These are phyloP conservation scores for Botrytis fragariae DNA, from an alignment of 2,329 filamentous ascomycete species.

Conservation along the genomic window DNA sequence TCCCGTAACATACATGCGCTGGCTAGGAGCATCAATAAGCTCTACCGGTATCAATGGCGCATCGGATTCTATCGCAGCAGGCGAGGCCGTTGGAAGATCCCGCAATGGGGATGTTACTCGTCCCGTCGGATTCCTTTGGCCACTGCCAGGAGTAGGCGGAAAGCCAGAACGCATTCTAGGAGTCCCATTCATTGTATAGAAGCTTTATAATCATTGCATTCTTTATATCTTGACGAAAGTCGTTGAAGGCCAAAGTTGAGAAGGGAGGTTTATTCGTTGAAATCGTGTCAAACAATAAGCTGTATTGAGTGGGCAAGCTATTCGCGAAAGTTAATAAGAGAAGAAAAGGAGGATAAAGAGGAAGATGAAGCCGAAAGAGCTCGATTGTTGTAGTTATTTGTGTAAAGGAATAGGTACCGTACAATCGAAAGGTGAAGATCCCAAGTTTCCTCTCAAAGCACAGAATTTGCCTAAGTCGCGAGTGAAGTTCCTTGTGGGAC, in stretches of 20 bases:
- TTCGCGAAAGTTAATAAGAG: neutral
- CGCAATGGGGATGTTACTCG: conserved; percentile 33
- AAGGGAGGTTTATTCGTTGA: neutral
- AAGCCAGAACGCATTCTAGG: conserved; percentile 80
- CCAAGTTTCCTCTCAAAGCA: neutral
- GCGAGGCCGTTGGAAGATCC: conserved; percentile 28
- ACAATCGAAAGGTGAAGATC: neutral
- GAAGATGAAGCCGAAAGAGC: neutral
- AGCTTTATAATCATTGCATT: conserved; percentile 13
- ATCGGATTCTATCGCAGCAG: conserved; percentile 25
- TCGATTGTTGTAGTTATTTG: neutral
- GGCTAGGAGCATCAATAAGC: conserved; percentile 83
- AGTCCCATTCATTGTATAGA: conserved; percentile 60
- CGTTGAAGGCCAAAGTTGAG: conserved; percentile 6
- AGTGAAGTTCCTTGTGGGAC: conserved; percentile 1
- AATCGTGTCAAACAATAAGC: neutral
- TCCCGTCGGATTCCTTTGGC: conserved; percentile 39
- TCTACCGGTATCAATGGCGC: conserved; percentile 74
- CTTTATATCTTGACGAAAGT: conserved; percentile 47
- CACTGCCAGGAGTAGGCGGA: conserved; percentile 67
- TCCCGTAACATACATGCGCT: conserved; percentile 82
- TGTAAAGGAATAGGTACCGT: neutral
- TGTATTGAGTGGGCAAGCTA: neutral
- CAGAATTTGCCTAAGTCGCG: neutral
- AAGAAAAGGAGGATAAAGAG: neutral